phyloP scores from a whole-genome alignment of 2,329 filamentous ascomycete species.

The Dryadomyces quercivorus region DNA sequence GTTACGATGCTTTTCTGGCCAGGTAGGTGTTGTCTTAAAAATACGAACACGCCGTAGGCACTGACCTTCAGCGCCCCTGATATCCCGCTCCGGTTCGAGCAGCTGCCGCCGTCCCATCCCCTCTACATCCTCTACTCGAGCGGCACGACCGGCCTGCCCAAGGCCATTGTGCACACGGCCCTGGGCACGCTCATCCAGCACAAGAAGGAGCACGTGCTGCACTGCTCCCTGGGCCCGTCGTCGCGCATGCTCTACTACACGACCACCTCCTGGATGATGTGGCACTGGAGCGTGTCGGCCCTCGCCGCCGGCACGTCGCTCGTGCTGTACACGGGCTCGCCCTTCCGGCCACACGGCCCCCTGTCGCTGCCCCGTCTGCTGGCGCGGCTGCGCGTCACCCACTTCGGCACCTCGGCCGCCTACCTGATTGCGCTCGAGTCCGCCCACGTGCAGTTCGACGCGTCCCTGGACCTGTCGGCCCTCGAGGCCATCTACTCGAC shows the following conservation, averaged over 20 bases:
- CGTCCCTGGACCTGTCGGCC: conserved; percentile 46
- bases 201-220: conserved; percentile 89
- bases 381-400: conserved; percentile 69
- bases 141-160: conserved; percentile 77
- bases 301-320: conserved; percentile 74
- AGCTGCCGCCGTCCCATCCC: conserved; percentile 73
- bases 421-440: conserved; percentile 88
- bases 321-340: conserved; percentile 84
- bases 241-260: conserved; percentile 87
- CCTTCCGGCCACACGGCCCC: conserved; percentile 68
- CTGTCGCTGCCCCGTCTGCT: conserved; percentile 75
- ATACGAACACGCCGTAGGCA: conserved; percentile 2
- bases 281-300: conserved; percentile 89
- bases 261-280: conserved; percentile 94
- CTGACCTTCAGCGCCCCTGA: conserved; percentile 22
- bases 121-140: conserved; percentile 91
- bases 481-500: conserved; percentile 88
- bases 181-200: conserved; percentile 87
- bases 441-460: conserved; percentile 42
- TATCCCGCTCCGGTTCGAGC: conserved; percentile 51
- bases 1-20: conserved; percentile 33
- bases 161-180: conserved; percentile 88
- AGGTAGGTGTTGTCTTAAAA: conserved; percentile 14
- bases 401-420: conserved; percentile 90
- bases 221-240: conserved; percentile 62